Conservation (phyloP, 2,329 filamentous ascomycete species). For the Colletotrichum gloeosporioides region DNA sequence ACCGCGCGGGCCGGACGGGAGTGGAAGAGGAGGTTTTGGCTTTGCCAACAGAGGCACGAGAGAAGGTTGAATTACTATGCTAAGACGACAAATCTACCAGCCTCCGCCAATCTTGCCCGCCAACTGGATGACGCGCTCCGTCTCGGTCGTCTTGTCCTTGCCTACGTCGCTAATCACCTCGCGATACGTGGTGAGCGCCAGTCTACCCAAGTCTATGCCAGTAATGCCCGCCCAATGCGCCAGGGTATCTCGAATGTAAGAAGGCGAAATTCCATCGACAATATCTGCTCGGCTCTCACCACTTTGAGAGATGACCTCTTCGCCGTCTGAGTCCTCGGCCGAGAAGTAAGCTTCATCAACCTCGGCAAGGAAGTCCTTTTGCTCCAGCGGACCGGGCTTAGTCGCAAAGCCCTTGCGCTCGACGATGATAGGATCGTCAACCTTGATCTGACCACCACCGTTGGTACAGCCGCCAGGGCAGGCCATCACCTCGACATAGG, state of each 20-base stretch:
- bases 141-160: conserved; percentile 72
- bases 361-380: conserved; percentile 82
- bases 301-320: conserved; percentile 27
- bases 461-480: conserved; percentile 99
- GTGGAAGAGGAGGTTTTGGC: conserved; percentile 78
- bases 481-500: conserved; percentile 99
- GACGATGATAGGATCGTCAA: conserved; percentile 73
- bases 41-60: conserved; percentile 71
- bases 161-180: conserved; percentile 96
- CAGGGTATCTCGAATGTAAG: conserved; percentile 71
- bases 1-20: conserved; percentile 80
- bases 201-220: conserved; percentile 70
- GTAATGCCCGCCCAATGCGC: conserved; percentile 78
- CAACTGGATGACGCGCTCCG: conserved; percentile 84
- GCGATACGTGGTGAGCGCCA: conserved; percentile 87
- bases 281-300: conserved; percentile 40
- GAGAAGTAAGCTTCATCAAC: conserved; percentile 94
- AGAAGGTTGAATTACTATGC: conserved; percentile 41
- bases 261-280: conserved; percentile 70
- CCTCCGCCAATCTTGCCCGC: conserved; percentile 92
- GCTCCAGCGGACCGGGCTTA: conserved; percentile 76
- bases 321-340: conserved; percentile 59
- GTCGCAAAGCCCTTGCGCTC: conserved; percentile 51
- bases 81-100: conserved; percentile 64
- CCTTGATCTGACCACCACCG: conserved; percentile 93